A percentile compares a stretch with the other conserved stretches of the same genome.
These are phyloP conservation scores for Brachypodium distachyon DNA, from an alignment of 202 grass and related monocot species.

Conservation along the genomic window DNA sequence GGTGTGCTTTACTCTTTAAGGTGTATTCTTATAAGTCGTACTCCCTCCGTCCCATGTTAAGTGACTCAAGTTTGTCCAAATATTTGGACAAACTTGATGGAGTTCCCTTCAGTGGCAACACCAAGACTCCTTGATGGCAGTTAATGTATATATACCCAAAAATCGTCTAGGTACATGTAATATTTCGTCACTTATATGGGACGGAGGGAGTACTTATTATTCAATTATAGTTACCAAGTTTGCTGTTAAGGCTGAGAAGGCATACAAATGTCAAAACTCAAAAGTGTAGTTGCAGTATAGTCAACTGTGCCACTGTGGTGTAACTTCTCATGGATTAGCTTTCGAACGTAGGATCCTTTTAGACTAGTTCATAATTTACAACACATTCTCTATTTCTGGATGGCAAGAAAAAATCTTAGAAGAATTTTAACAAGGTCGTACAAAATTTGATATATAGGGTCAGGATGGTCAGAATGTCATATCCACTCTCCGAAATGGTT, in stretches of 20 bases:
- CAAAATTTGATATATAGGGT: conserved; percentile 49
- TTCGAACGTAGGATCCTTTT: background rate
- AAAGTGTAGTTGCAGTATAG: background rate
- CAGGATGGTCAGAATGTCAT: conserved; percentile 67
- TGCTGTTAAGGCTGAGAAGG: background rate
- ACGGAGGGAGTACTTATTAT: background rate
- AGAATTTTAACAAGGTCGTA: background rate
- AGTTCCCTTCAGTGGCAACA: too few relatives aligned
- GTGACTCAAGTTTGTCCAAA: too few relatives aligned
- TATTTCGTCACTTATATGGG: too few relatives aligned
- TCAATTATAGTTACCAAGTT: background rate
- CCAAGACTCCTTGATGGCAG: too few relatives aligned
- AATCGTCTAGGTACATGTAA: too few relatives aligned
- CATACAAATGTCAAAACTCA: background rate
- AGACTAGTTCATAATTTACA: background rate
- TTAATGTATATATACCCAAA: too few relatives aligned
- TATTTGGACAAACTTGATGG: too few relatives aligned
- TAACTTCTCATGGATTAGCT: conserved; percentile 11
- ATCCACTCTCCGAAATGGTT: conserved; percentile 76
- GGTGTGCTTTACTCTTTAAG: too few relatives aligned
- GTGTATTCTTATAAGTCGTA: background rate
- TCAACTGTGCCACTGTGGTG: background rate
- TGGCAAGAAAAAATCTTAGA: background rate
- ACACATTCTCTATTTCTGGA: background rate
- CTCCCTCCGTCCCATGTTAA: too few relatives aligned